phyloP scores from a whole-genome alignment of 1,284 basidiomycete genomes.

The Leccinum fallax region DNA sequence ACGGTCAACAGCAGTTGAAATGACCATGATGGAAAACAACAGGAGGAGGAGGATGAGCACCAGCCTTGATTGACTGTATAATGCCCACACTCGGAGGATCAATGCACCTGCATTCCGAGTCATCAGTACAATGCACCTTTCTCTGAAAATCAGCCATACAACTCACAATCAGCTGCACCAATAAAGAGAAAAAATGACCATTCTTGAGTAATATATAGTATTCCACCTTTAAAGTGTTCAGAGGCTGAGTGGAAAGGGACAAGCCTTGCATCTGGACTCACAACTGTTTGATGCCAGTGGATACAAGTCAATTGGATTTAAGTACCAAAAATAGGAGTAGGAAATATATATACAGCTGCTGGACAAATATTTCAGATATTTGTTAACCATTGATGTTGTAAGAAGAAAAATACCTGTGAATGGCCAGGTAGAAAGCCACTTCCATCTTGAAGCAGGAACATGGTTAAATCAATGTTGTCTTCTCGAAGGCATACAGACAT shows the following conservation, averaged over 20 bases:
- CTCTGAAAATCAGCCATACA: not conserved
- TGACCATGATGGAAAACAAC: not conserved
- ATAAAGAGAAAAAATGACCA: no score
- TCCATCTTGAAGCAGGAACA: not conserved
- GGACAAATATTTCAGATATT: no score
- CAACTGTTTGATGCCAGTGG: no score
- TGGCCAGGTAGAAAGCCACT: not conserved
- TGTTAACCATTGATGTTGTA: no score
- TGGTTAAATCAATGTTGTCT: not conserved
- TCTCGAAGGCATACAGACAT: not conserved
- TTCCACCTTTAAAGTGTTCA: no score
- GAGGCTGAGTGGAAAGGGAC: no score
- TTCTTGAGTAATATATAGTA: no score
- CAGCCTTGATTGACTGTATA: not conserved
- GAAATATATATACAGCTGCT: no score
- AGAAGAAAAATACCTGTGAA: no score
- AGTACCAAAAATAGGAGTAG: no score
- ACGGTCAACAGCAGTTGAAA: not conserved
- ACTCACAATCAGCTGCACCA: not conserved
- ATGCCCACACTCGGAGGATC: not conserved
- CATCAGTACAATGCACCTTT: not conserved
- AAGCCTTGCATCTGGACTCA: no score
- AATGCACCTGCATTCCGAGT: not conserved
- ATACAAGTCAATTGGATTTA: no score
- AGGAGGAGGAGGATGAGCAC: not conserved